These are phyloP conservation scores for Cercospora beticola DNA, from an alignment of 2,329 filamentous ascomycete genomes.

Conservation along the genomic window DNA sequence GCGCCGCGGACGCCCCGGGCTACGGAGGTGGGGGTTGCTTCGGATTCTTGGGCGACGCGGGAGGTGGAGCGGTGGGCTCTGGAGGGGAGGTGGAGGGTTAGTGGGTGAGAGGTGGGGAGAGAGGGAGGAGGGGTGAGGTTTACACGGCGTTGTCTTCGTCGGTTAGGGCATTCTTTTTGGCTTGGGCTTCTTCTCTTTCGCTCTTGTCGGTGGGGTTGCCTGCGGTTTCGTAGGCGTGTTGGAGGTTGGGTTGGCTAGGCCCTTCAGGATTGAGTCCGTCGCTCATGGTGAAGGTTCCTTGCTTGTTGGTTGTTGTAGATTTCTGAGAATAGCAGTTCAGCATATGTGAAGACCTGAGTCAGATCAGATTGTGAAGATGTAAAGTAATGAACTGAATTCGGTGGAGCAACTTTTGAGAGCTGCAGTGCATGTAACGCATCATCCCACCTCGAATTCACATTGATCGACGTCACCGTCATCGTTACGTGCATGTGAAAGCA, in stretches of 20 bases:
- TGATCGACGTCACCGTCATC: slow-evolving; percentile 5
- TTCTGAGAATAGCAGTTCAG: not conserved
- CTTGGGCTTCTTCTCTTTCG: slow-evolving; percentile 40
- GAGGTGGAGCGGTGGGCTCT: slow-evolving; percentile 42
- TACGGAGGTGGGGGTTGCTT: slow-evolving; percentile 42
- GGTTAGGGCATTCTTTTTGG: slow-evolving; percentile 39
- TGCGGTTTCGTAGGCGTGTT: slow-evolving; percentile 48
- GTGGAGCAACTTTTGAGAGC: not conserved
- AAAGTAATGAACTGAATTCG: not conserved
- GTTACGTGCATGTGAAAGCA: slow-evolving; percentile 6
- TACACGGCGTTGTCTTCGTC: slow-evolving; percentile 30
- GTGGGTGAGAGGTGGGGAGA: not conserved
- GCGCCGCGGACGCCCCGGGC: slow-evolving; percentile 48
- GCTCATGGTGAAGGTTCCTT: slow-evolving; percentile 31
- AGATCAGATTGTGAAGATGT: not conserved
- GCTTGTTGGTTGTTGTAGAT: too few relatives aligned
- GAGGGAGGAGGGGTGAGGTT: not conserved
- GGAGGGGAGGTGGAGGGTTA: slow-evolving; percentile 2
- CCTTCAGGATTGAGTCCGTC: slow-evolving; percentile 41
- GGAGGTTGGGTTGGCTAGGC: slow-evolving; percentile 46
- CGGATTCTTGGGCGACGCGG: slow-evolving; percentile 29
- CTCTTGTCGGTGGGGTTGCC: slow-evolving; percentile 48
- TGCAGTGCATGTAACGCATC: not conserved
- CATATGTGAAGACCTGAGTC: not conserved
- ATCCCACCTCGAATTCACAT: slow-evolving; percentile 1